Conservation (phyloP, 805 yeast genomes). For the Metschnikowia proteae region DNA sequence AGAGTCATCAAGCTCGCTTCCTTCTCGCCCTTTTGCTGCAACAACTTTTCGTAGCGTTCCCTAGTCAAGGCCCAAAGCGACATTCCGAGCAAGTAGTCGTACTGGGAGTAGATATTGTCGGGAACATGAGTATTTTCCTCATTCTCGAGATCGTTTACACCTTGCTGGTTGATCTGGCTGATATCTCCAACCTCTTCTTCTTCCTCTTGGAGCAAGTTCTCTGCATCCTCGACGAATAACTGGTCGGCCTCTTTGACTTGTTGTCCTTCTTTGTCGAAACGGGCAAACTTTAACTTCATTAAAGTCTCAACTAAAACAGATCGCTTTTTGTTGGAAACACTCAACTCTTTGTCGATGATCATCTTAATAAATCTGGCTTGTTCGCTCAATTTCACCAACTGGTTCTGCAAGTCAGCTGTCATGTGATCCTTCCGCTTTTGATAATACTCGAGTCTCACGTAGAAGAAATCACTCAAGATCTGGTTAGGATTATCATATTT, state of each 20-base stretch:
- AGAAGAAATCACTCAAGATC: slow-evolving; percentile 79
- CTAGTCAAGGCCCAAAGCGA: slow-evolving; percentile 88
- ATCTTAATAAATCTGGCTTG: slow-evolving; percentile 91
- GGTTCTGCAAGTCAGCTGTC: slow-evolving; percentile 65
- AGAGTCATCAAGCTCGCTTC: slow-evolving; percentile 67
- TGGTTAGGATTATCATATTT: slow-evolving; percentile 74
- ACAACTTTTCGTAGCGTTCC: slow-evolving; percentile 79
- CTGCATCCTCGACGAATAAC: slow-evolving; percentile 24
- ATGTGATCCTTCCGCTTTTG: slow-evolving; percentile 85
- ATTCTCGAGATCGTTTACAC: slow-evolving; percentile 27
- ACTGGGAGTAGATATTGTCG: slow-evolving; percentile 59
- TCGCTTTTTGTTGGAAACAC: slow-evolving; percentile 72
- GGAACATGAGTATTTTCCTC: slow-evolving; percentile 40
- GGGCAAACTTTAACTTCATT: slow-evolving; percentile 64
- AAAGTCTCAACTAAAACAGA: slow-evolving; percentile 60
- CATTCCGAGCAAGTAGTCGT: slow-evolving; percentile 89
- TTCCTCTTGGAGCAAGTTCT: slow-evolving; percentile 36
- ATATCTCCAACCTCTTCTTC: slow-evolving; percentile 36
- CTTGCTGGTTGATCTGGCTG: slow-evolving; percentile 17
- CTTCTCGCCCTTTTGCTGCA: slow-evolving; percentile 67
- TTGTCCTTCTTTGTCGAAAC: slow-evolving; percentile 65
- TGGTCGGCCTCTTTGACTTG: slow-evolving; percentile 44
- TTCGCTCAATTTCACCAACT: slow-evolving; percentile 66
- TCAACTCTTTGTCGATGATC: slow-evolving; percentile 73
- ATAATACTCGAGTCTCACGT: slow-evolving; percentile 81